These are phyloP conservation scores for Albatrellus ellisii DNA, from an alignment of 768 basidiomycete genomes.

Conservation along the genomic window DNA sequence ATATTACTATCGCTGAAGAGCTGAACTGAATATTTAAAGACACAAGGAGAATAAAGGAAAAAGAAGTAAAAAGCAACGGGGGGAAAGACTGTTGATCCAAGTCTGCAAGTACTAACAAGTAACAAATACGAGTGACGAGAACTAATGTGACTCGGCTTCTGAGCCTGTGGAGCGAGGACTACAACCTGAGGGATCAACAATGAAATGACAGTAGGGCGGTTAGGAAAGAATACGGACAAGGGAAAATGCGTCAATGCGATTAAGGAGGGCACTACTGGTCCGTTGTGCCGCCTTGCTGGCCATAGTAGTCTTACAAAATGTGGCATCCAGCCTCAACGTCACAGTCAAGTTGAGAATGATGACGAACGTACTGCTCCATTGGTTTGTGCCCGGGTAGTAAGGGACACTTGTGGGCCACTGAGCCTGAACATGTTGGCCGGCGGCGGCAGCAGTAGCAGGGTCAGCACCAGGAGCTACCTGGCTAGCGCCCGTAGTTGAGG, in stretches of 20 bases:
- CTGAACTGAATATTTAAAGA: slow-evolving; percentile 20
- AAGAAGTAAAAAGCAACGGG: slow-evolving; percentile 5
- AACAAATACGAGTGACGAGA: neutral
- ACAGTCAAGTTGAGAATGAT: slow-evolving; percentile 4
- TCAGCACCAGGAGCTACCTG: slow-evolving; percentile 37
- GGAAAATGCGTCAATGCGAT: slow-evolving; percentile 4
- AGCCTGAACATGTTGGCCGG: slow-evolving; percentile 48
- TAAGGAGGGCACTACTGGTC: slow-evolving; percentile 27
- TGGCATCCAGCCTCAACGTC: slow-evolving; percentile 2
- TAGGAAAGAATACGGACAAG: neutral
- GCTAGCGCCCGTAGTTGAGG: slow-evolving; percentile 41
- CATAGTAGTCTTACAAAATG: slow-evolving; percentile 54
- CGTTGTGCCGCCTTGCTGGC: slow-evolving; percentile 50
- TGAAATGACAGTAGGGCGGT: neutral
- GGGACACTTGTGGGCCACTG: slow-evolving; percentile 72
- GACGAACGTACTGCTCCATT: slow-evolving; percentile 74
- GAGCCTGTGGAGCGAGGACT: neutral
- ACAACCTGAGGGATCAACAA: slow-evolving; percentile 2
- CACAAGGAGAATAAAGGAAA: slow-evolving; percentile 1
- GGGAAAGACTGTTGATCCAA: no score
- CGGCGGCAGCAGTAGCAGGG: slow-evolving; percentile 30
- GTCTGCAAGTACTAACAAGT: slow-evolving; percentile 3
- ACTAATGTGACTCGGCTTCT: neutral
- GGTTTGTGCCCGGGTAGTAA: slow-evolving; percentile 65
- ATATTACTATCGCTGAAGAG: slow-evolving; percentile 21